phyloP scores from a whole-genome alignment of 1,284 basidiomycete genomes.

The Leccinum subfulvum region DNA sequence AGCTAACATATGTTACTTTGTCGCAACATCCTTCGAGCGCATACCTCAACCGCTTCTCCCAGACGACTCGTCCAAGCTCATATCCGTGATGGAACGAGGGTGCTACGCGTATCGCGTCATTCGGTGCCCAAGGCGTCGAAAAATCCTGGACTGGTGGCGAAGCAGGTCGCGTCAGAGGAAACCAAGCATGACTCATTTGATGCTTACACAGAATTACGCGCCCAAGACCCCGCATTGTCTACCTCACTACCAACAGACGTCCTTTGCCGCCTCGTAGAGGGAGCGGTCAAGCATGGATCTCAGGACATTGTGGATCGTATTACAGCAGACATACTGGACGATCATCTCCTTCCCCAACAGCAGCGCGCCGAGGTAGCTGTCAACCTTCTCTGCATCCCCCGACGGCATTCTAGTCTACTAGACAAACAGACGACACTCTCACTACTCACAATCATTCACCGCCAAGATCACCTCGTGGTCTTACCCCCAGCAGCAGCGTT shows the following conservation, averaged over 20 bases:
- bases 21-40: constrained; percentile 45
- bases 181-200: constrained; percentile 26
- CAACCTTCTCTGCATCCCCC: constrained; percentile 29
- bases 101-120: constrained; percentile 30
- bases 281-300: constrained; percentile 32
- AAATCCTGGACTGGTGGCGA: constrained; percentile 10
- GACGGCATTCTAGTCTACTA: constrained; percentile 19
- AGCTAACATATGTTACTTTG: constrained; percentile 64
- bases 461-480: constrained; percentile 13
- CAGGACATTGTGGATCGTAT: constrained; percentile 35
- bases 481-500: constrained; percentile 22
- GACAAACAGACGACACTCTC: constrained; percentile 24
- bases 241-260: constrained; percentile 28
- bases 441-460: constrained; percentile 27
- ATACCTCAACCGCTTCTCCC: constrained; percentile 29
- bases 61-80: constrained; percentile 26
- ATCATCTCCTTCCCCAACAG: constrained; percentile 18
- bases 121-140: constrained; percentile 25
- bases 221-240: constrained; percentile 23
- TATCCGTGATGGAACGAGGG: constrained; percentile 20
- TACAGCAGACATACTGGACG: constrained; percentile 36
- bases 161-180: constrained; percentile 14
- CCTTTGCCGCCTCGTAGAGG: constrained; percentile 30
- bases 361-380: constrained; percentile 29
- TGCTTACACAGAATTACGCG: constrained; percentile 29